Evolutionary conservation across 352 stramenopile genomes (phyloP), one percentile per base, ranked within the genome.

Genomic region (Peronosclerospora sorghi): DNA sequence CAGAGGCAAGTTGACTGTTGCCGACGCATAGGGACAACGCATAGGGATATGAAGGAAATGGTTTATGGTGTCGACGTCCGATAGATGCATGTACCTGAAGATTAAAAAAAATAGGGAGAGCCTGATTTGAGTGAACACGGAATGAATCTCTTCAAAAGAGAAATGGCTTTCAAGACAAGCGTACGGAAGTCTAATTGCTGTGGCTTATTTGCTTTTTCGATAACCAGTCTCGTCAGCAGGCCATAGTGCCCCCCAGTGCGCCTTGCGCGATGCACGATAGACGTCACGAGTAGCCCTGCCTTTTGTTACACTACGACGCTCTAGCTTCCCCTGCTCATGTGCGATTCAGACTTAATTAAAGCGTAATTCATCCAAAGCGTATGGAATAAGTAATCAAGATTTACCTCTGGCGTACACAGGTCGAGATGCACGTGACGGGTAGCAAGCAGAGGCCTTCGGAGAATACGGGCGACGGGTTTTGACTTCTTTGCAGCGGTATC

Each of bases 381-480:
- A 43, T 8, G 45, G 1, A 45, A 4, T 32, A 4, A 9, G 18
- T 8, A 17, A 28, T 20, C 14, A 18, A 8, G 5, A 39, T 37
- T 19, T 61, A 86, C 77, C 30, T 85, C 60, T 1, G 79, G 79
- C 23, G 70, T 88, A 54, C 79, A 92, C 18, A 92, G 43, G 42
- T 92, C 76, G n/a, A 92, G 59, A 43, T 82, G 64, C 10, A 92
- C 79, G 38, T 92, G 76, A 30, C 75, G 73, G 9, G 73, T 86
- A 24, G 76, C 76, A 5, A 87, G 59, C 23, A 92, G 49, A 26
- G 79, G 79, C 21, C 55, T 64, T 34, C 78, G 76, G 8, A 86
- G 74, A 56, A 90, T 67, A 12, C 78, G 74, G 1, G 65, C 78
- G 18, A 81, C 45, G 8, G 53, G 48, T 24, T 65, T 61, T 15